Conservation (phyloP, 1,284 basidiomycete genomes). For the Leccinum olivaceoglutinosum region DNA sequence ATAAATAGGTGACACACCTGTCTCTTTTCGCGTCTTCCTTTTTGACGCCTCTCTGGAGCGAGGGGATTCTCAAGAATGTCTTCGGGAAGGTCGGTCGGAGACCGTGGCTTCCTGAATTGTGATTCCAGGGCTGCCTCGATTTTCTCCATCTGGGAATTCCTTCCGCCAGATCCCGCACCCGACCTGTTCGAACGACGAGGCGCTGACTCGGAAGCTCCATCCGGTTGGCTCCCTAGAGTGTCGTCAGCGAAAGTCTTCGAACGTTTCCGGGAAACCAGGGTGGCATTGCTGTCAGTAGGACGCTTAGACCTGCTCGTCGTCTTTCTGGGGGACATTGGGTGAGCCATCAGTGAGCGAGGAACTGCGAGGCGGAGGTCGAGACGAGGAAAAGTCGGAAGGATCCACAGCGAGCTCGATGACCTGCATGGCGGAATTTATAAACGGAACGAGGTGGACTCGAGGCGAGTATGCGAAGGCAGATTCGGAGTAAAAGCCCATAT, state of each 20-base stretch:
- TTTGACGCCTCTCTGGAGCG: background rate
- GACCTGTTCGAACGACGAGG: background rate
- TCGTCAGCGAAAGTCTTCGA: background rate
- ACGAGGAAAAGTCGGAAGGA: background rate
- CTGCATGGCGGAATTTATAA: background rate
- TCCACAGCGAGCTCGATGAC: background rate
- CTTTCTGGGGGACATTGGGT: background rate
- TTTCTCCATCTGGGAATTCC: background rate
- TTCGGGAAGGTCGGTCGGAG: background rate
- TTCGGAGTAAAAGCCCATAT: background rate
- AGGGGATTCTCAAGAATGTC: background rate
- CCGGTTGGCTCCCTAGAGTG: background rate
- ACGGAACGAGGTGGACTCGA: background rate
- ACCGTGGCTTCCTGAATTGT: background rate
- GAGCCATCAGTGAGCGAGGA: background rate
- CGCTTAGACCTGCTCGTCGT: background rate
- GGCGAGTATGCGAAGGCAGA: background rate
- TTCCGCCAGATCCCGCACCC: background rate
- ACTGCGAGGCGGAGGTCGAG: no score
- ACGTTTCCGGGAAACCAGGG: background rate
- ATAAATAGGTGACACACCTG: background rate
- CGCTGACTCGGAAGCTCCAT: background rate
- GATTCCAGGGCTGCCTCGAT: background rate
- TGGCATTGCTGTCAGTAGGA: background rate
- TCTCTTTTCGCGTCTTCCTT: background rate